A percentile compares a stretch with the other conserved stretches of the same genome.
phyloP scores from a whole-genome alignment of 129 eudicot genomes.

The Scalesia atractyloides region DNA sequence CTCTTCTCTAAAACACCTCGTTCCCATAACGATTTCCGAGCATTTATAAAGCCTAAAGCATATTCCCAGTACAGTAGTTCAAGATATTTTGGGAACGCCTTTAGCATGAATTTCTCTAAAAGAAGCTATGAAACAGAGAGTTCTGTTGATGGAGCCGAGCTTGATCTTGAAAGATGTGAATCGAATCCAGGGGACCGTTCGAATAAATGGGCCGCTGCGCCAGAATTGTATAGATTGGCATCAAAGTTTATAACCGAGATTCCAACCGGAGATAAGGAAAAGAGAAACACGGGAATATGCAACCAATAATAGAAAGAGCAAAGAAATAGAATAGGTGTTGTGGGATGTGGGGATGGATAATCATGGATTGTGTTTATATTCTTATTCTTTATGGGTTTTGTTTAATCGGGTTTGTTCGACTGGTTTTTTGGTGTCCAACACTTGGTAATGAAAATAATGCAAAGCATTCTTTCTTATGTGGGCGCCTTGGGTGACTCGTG shows the following conservation, averaged over 20 bases:
- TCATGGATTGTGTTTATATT: constrained; percentile 6
- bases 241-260: constrained; percentile 34
- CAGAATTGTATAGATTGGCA: constrained; percentile 46
- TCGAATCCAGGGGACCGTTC: constrained; percentile 30
- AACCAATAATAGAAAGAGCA: constrained; percentile 12
- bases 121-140: constrained; percentile 40
- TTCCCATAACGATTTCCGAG: constrained; percentile 46
- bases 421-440: constrained; percentile 21
- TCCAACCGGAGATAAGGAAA: constrained; percentile 28
- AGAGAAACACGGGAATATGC: constrained; percentile 12
- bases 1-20: constrained; percentile 47
- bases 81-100: constrained; percentile 29
- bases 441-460: constrained; percentile 9
- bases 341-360: neutral
- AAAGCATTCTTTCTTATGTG: too few species aligned
- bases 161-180: constrained; percentile 44
- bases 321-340: constrained; percentile 25
- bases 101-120: constrained; percentile 33
- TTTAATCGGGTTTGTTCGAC: neutral
- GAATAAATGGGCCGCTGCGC: constrained; percentile 31
- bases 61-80: constrained; percentile 34
- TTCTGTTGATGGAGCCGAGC: constrained; percentile 35
- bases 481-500: too few species aligned
- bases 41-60: constrained; percentile 34
- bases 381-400: neutral